phyloP scores from a whole-genome alignment of 2,329 filamentous ascomycete genomes.

The Phyllosticta paracitricarpa region DNA sequence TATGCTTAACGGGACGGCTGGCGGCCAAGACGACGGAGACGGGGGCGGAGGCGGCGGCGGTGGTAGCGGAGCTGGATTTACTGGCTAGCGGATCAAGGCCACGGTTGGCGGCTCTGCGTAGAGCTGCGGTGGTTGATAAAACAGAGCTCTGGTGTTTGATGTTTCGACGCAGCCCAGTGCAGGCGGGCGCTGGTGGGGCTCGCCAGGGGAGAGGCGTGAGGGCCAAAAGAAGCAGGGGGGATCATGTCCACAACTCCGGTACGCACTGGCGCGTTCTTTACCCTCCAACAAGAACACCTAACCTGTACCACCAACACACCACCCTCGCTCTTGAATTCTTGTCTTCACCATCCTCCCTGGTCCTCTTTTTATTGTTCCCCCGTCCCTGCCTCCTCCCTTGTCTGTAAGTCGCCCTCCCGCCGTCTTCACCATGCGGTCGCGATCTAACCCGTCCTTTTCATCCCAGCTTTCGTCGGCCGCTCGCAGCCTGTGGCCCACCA shows the following conservation, averaged over 20 bases:
- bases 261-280: background rate
- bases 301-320: conserved; percentile 7
- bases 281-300: conserved; percentile 7
- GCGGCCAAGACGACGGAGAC: background rate
- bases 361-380: conserved; percentile 3
- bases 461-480: conserved; percentile 25
- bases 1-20: background rate
- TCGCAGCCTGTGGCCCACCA: conserved; percentile 14
- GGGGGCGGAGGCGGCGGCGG: background rate
- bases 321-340: conserved; percentile 2
- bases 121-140: background rate
- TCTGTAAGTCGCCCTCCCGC: background rate
- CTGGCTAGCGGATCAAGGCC: background rate
- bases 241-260: background rate
- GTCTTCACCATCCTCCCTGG: conserved; percentile 9
- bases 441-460: conserved; percentile 3
- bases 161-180: background rate
- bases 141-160: background rate
- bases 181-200: background rate
- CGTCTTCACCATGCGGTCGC: conserved; percentile 1
- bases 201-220: background rate
- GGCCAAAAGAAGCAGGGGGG: background rate
- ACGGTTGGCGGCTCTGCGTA: background rate
- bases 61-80: background rate
- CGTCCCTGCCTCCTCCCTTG: background rate